Evolutionary conservation across 306 rosid genomes (phyloP), one percentile per base, ranked within the genome.

Genomic region (Hippophae rhamnoides): DNA sequence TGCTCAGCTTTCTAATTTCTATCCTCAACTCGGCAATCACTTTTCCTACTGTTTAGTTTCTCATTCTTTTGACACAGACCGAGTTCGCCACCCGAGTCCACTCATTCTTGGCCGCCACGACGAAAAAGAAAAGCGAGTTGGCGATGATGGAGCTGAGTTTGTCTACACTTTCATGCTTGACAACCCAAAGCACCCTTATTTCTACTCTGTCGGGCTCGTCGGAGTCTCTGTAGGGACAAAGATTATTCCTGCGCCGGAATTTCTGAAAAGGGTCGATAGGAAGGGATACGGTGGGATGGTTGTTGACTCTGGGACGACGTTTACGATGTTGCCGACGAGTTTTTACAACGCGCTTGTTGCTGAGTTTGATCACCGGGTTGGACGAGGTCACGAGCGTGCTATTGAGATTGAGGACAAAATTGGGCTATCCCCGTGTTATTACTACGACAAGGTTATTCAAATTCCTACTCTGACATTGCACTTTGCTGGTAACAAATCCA

Each of bases 241-340:
- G 58, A 63, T 3, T 3, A 45, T 92, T 25, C 85, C 81, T 55
- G 82, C 96, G 31, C 87, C 98, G 71, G 80, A 69, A 60, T 66
- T 62, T 58, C 66, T 87, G 49, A 65, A 41, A 14, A 69, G 70
- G 58, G 84, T 92, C 7, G 89, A 92, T 54, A 6, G 31, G 5
- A 58, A 44, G 5, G 98, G 98, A 0, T 65, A 60, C 9, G 96
- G 98, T 0, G 98, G 98, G 5, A 63, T 87, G 69, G 98, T 87
- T 5, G 95, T 90, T 66, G 98, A 90, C 59, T 87, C 95, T 2
- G 98, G 98, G 6, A 90, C 98, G 7, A 90, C 98, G 18, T 90
- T 79, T 51, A 87, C 98, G 23, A 90, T 90, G 98, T 48, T 90
- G 56, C 96, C 98, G 18, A 72, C 78, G 67, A 60, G 74, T 23